These are phyloP conservation scores for Babesia ovata DNA, from an alignment of 169 alveolate genomes.

Conservation along the genomic window DNA sequence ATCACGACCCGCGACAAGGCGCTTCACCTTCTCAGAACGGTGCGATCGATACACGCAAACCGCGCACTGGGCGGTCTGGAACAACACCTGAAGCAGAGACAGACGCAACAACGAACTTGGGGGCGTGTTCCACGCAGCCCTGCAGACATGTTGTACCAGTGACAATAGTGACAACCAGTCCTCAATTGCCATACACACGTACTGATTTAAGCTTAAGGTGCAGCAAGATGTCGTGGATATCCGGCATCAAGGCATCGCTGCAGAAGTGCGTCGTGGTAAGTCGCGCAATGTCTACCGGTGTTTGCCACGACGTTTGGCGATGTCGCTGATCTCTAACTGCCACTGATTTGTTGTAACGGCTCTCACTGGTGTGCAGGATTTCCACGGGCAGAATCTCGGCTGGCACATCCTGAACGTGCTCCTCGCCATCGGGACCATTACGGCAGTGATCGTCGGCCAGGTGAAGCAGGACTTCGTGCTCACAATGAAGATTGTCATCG, in stretches of 20 bases:
- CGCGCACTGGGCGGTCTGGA: constrained; percentile 41
- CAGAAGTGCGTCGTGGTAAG: constrained; percentile 9
- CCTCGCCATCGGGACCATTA: constrained; percentile 17
- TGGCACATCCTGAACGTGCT: constrained; percentile 12
- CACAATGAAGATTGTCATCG: constrained; percentile 27
- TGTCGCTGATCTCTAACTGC: neutral
- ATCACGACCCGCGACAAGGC: constrained; percentile 11
- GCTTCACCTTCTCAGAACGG: neutral
- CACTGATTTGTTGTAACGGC: neutral
- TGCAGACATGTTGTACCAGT: neutral
- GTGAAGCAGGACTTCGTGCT: constrained; percentile 20
- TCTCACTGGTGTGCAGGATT: constrained; percentile 36
- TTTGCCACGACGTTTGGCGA: neutral
- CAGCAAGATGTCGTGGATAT: neutral
- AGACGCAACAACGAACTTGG: constrained; percentile 14
- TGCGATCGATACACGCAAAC: neutral
- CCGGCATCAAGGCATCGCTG: neutral
- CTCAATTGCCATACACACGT: too few species aligned
- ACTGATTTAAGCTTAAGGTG: too few species aligned
- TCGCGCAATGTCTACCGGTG: neutral
- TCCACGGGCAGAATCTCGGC: constrained; percentile 62
- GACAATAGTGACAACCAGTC: neutral
- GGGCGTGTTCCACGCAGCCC: constrained; percentile 17
- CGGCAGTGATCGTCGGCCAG: constrained; percentile 51
- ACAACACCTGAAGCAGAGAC: neutral